These are phyloP conservation scores for Fomitopsis betulina DNA, from an alignment of 1,284 basidiomycete genomes.

Conservation along the genomic window DNA sequence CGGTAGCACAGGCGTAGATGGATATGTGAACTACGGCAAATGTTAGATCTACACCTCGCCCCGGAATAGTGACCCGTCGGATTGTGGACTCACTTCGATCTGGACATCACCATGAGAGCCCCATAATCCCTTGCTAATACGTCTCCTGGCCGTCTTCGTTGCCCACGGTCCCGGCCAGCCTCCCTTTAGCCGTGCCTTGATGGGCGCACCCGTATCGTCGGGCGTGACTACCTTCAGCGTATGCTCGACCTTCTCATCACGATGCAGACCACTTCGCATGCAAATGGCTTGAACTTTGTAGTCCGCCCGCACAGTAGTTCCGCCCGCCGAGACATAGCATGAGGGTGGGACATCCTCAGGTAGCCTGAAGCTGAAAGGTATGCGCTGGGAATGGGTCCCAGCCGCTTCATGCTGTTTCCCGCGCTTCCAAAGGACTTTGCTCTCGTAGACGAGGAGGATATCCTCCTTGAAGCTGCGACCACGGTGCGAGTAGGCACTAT, in stretches of 20 bases:
- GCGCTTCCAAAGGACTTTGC: not conserved
- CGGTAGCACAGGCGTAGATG: conserved; percentile 8
- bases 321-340: not conserved
- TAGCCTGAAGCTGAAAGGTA: not conserved
- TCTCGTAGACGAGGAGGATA: not conserved
- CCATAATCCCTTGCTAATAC: not conserved
- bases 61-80: not conserved
- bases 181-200: not conserved
- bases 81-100: not conserved
- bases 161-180: not conserved
- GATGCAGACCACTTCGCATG: not conserved
- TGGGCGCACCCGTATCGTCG: not conserved
- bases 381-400: not conserved
- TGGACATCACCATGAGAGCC: not conserved
- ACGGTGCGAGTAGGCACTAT: not conserved
- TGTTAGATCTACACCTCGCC: not conserved
- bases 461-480: not conserved
- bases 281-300: not conserved
- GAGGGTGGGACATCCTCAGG: not conserved
- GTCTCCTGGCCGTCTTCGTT: not conserved
- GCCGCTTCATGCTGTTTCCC: not conserved
- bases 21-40: not conserved
- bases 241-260: not conserved
- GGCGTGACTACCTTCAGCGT: not conserved
- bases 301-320: not conserved